A percentile compares a stretch with the other conserved stretches of the same genome.
These are phyloP conservation scores for Limonium bicolor DNA, from an alignment of 148 eudicot species.

Conservation along the genomic window DNA sequence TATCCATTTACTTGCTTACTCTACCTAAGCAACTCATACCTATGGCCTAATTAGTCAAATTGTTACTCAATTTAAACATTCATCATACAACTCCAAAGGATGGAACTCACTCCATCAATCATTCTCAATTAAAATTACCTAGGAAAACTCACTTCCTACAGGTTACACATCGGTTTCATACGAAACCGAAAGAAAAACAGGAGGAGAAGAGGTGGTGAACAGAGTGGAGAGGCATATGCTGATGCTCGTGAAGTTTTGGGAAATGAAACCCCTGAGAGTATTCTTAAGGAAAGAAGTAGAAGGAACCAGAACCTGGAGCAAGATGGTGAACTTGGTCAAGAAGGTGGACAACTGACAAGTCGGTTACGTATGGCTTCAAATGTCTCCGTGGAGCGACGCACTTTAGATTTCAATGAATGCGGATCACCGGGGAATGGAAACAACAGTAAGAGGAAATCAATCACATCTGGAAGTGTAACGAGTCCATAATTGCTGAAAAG, in stretches of 20 bases:
- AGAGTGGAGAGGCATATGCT: slow-evolving; percentile 69
- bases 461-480: slow-evolving; percentile 9
- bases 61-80: too few relatives aligned
- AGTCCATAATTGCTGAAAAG: slow-evolving; percentile 25
- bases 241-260: slow-evolving; percentile 80
- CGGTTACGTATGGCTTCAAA: slow-evolving; percentile 21
- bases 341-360: slow-evolving; percentile 17
- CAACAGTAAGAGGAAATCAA: slow-evolving; percentile 9
- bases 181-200: too few relatives aligned
- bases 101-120: too few relatives aligned
- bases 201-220: too few relatives aligned
- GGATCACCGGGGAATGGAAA: neutral
- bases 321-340: slow-evolving; percentile 10
- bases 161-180: too few relatives aligned
- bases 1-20: too few relatives aligned
- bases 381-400: slow-evolving; percentile 30
- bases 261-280: slow-evolving; percentile 71
- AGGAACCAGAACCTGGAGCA: slow-evolving; percentile 16
- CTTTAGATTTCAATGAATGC: slow-evolving; percentile 7
- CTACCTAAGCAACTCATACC: too few relatives aligned
- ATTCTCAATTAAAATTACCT: too few relatives aligned
- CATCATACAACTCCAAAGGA: too few relatives aligned
- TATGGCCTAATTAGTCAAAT: too few relatives aligned
- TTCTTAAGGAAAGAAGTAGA: slow-evolving; percentile 29
- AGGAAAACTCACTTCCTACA: too few relatives aligned